These are phyloP conservation scores for Fragaria nilgerrensis DNA, from an alignment of 306 rosid species.

Conservation along the genomic window DNA sequence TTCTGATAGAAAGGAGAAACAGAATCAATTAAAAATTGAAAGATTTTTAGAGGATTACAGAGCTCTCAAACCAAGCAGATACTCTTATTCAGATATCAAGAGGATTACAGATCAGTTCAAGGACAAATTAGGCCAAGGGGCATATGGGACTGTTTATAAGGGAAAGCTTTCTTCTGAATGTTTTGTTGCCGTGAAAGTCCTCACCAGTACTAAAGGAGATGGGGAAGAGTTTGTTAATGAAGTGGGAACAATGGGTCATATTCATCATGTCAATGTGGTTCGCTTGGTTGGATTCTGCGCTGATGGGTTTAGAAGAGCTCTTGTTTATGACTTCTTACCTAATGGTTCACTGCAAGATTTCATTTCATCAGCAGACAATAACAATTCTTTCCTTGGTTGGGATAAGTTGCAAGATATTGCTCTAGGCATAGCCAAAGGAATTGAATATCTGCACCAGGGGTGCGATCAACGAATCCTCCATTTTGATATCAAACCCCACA, in stretches of 20 bases:
- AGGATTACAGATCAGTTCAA: constrained; percentile 34
- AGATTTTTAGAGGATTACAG: constrained; percentile 41
- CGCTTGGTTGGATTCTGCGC: constrained; percentile 49
- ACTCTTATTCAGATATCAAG: constrained; percentile 36
- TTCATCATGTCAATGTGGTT: constrained; percentile 44
- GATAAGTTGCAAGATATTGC: constrained; percentile 17
- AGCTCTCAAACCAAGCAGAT: constrained; percentile 40
- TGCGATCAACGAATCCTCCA: background rate
- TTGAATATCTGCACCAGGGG: background rate
- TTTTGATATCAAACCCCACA: background rate
- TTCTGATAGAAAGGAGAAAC: background rate
- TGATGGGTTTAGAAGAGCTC: constrained; percentile 38
- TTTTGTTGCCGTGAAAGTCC: constrained; percentile 15
- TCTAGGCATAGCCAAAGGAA: constrained; percentile 8
- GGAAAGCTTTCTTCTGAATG: constrained; percentile 28
- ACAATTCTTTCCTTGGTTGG: constrained; percentile 27
- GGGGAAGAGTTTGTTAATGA: constrained; percentile 20
- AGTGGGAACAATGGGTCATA: constrained; percentile 37
- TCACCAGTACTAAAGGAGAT: background rate
- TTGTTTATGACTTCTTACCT: constrained; percentile 2
- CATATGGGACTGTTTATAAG: constrained; percentile 40
- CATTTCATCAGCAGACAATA: background rate
- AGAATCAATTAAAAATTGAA: constrained; percentile 13
- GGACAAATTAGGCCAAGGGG: constrained; percentile 40
- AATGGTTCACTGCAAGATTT: background rate